Evolutionary conservation across 768 basidiomycete genomes (phyloP), one percentile per base, ranked within the genome.

Genomic region (Thelephora aurantiotincta): DNA sequence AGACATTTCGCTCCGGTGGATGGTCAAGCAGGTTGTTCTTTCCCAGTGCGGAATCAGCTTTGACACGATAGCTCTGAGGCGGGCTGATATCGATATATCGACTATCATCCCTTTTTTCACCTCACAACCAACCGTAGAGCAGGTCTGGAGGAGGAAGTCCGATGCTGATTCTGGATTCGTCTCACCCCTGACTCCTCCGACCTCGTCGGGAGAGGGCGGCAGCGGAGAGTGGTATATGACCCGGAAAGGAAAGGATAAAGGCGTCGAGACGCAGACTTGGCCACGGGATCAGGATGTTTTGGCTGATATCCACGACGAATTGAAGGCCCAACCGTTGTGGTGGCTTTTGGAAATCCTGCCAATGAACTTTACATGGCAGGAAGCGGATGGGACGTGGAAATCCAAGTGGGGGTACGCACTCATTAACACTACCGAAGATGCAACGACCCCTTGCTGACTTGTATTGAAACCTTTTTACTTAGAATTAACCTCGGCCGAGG

Each of bases 331-430:
- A 13, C 61, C 59, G 16, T 4, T 66, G 1, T 89, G 85, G 85
- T 82, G 80, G 82, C 33, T 82, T n/a, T 61, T 86, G 33, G 85
- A 89, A 61, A 62, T 84, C 22, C 23, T 85, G 0, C 83, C 80
- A 13, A 55, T 70, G 47, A 58, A 55, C 35, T 74, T 69, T 53
- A 58, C 65, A 16, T 80, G 70, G 69, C 82, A 85, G 57, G 77
- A 83, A 49, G 52, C 50, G 0, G 44, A 69, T 1, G 74, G 77
- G 1, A 56, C 53, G 13, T 84, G 80, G 82, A 72, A 75, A 51
- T 64, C 50, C 6, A 63, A 62, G 38, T 74, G 69, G 61, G 67
- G 67, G 84, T 85, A 52, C 48, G 80, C 63, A 6, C n/a, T 43
- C 12, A 36, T 26, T 5, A 18, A 34, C 33, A 43, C 44, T 51